Conservation (phyloP, 108 stramenopile species). For the Cyclotella choctawhatcheeana region DNA sequence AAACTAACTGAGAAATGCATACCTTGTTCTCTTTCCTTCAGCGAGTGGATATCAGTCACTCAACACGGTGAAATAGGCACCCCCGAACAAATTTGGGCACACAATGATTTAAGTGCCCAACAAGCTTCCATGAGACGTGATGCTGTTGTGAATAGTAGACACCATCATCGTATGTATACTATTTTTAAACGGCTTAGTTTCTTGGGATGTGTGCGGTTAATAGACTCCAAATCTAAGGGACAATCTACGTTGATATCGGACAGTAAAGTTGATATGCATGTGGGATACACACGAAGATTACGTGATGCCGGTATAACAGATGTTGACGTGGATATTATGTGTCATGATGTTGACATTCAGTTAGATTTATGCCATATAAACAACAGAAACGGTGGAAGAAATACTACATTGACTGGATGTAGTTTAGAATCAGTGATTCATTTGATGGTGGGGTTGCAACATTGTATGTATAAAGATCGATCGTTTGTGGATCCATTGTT, state of each 20-base stretch:
- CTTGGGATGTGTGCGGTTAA: constrained; percentile 36
- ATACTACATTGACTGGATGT: too few relatives aligned
- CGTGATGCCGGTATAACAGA: constrained; percentile 72
- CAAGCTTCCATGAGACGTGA: constrained; percentile 2
- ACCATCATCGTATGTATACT: constrained; percentile 49
- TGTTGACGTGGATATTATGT: constrained; percentile 66
- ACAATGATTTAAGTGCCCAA: constrained; percentile 58
- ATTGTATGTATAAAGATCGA: constrained; percentile 74
- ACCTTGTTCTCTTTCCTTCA: not conserved
- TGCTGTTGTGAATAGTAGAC: not conserved
- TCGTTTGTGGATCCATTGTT: constrained; percentile 77
- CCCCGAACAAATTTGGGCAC: constrained; percentile 75
- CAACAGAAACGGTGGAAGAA: too few relatives aligned
- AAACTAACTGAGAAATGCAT: not conserved
- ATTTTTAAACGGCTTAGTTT: constrained; percentile 70
- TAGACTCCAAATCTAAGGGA: not conserved
- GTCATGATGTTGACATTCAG: constrained; percentile 58
- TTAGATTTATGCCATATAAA: constrained; percentile 48
- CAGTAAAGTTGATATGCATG: constrained; percentile 62
- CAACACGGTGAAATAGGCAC: constrained; percentile 64
- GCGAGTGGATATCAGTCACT: constrained; percentile 64
- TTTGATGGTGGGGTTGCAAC: constrained; percentile 38
- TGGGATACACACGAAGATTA: constrained; percentile 63
- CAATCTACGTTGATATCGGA: constrained; percentile 16
- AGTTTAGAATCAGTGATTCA: constrained; percentile 35